Evolutionary conservation across 2,329 filamentous ascomycete genomes (phyloP).

Genomic region (Colletotrichum lupini): DNA sequence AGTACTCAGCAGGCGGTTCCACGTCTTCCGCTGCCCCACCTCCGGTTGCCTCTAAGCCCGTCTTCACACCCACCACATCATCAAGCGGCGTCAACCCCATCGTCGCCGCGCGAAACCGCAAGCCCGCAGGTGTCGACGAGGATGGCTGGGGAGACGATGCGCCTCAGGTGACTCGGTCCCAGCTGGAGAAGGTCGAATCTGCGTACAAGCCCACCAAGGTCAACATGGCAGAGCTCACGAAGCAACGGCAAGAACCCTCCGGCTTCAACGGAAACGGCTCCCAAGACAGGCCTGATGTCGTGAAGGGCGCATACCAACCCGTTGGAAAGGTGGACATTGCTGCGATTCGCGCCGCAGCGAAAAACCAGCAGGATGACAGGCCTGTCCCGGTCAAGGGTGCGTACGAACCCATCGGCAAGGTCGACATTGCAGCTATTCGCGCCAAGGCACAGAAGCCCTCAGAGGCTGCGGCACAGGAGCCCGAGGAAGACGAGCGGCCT

Average conservation of each 20-base stretch:
- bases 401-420: constrained; percentile 95
- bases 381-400: constrained; percentile 89
- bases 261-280: constrained; percentile 51
- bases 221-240: constrained; percentile 86
- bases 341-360: constrained; percentile 82
- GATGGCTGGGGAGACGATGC: constrained; percentile 98
- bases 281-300: constrained; percentile 70
- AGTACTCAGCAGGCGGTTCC: constrained; percentile 81
- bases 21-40: constrained; percentile 69
- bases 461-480: constrained; percentile 43
- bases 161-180: constrained; percentile 85
- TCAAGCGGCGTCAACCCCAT: constrained; percentile 74
- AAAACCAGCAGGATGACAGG: constrained; percentile 78
- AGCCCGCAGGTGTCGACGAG: constrained; percentile 71
- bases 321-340: constrained; percentile 98
- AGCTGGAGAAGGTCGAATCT: constrained; percentile 90
- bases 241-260: constrained; percentile 76
- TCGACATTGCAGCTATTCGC: constrained; percentile 94
- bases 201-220: constrained; percentile 97
- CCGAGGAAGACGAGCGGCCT: constrained; percentile 46
- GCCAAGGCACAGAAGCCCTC: constrained; percentile 79
- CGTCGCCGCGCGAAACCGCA: constrained; percentile 71
- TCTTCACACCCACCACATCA: constrained; percentile 81
- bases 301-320: constrained; percentile 90
- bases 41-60: constrained; percentile 86